Conservation (phyloP, 805 yeast genomes). For the Helenozyma rhizophorensis region DNA sequence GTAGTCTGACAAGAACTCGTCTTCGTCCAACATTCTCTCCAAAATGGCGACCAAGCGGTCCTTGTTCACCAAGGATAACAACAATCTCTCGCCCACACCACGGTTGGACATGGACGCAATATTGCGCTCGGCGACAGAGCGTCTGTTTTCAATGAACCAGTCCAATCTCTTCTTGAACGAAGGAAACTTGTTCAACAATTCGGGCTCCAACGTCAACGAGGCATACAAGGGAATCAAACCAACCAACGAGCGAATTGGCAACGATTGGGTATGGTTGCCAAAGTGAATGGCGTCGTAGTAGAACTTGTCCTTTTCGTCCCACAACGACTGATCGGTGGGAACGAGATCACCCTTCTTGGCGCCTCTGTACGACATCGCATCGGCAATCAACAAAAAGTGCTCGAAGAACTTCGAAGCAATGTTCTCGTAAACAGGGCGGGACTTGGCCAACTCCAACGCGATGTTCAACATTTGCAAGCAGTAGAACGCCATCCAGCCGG, state of each 20-base stretch:
- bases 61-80: constrained; percentile 74
- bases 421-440: constrained; percentile 83
- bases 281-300: constrained; percentile 93
- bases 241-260: constrained; percentile 85
- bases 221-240: constrained; percentile 92
- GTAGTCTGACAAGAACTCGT: constrained; percentile 76
- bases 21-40: constrained; percentile 77
- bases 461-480: constrained; percentile 87
- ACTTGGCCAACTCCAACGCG: constrained; percentile 83
- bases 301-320: constrained; percentile 88
- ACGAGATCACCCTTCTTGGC: constrained; percentile 38
- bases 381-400: constrained; percentile 86
- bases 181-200: constrained; percentile 70
- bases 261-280: constrained; percentile 54
- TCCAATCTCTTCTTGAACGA: constrained; percentile 75
- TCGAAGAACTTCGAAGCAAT: constrained; percentile 93
- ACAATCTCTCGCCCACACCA: constrained; percentile 79
- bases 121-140: constrained; percentile 69
- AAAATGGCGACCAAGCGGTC: constrained; percentile 75
- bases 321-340: constrained; percentile 56
- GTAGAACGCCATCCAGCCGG: constrained; percentile 98
- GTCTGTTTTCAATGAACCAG: constrained; percentile 76
- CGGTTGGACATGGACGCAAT: constrained; percentile 77
- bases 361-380: constrained; percentile 76
- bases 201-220: constrained; percentile 82